A percentile compares a stretch with the other conserved stretches of the same genome.
Conservation (phyloP, 129 eudicot genomes). For the Tagetes erecta region DNA sequence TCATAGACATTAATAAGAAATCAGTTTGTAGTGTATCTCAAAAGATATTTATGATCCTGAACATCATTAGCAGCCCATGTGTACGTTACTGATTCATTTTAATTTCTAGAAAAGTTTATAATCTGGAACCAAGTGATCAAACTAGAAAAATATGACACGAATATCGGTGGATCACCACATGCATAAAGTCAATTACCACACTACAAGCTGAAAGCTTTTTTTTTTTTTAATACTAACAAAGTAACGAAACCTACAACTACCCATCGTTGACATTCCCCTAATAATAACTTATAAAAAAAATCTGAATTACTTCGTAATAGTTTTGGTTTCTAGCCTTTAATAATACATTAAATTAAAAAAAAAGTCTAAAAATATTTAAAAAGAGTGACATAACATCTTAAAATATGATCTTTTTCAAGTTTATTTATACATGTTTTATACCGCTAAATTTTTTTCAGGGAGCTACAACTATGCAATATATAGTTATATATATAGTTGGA, state of each 20-base stretch:
- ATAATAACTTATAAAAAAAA: too few species aligned
- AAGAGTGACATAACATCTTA: too few species aligned
- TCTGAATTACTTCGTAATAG: not conserved
- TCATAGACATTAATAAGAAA: too few species aligned
- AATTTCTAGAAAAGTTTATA: not conserved
- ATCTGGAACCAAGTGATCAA: not conserved
- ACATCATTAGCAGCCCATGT: not conserved
- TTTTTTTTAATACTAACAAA: not conserved
- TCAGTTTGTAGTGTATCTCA: too few species aligned
- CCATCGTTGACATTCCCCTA: not conserved
- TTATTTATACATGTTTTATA: too few species aligned
- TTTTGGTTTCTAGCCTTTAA: not conserved
- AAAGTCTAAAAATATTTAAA: too few species aligned
- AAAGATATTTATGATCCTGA: too few species aligned
- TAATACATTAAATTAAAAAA: too few species aligned
- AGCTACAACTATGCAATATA: too few species aligned
- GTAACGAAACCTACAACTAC: not conserved
- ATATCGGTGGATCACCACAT: constrained; percentile 22
- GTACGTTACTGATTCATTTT: not conserved
- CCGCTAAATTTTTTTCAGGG: too few species aligned
- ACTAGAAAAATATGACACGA: constrained; percentile 11
- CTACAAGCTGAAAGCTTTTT: not conserved
- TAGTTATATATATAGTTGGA: too few species aligned
- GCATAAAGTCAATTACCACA: not conserved
- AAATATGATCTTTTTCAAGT: too few species aligned